Percentiles rank a stretch among this genome's conserved stretches.
These are phyloP conservation scores for Trypanosoma lewisi DNA, from an alignment of 208 protist species.

Conservation along the genomic window DNA sequence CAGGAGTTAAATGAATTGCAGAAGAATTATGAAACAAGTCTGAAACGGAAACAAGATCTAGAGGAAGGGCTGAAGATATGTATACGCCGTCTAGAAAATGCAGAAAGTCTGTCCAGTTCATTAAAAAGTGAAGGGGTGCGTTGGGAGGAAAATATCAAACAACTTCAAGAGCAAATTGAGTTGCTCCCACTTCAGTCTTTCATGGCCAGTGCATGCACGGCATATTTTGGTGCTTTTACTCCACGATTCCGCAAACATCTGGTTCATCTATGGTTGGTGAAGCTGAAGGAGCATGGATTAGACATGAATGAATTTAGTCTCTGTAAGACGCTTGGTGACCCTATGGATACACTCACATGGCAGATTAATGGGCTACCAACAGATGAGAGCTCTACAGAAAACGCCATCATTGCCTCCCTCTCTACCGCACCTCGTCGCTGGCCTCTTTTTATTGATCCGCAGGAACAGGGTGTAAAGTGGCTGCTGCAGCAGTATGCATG, in stretches of 20 bases:
- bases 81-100: conserved; percentile 90
- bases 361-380: conserved; percentile 95
- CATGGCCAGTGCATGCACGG: conserved; percentile 92
- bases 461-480: conserved; percentile 96
- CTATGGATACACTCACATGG: conserved; percentile 96
- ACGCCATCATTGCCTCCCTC: conserved; percentile 92
- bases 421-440: conserved; percentile 82
- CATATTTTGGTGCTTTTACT: conserved; percentile 96
- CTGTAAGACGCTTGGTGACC: conserved; percentile 86
- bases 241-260: conserved; percentile 89
- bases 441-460: conserved; percentile 96
- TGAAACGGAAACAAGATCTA: conserved; percentile 88
- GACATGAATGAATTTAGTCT: conserved; percentile 62
- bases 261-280: conserved; percentile 70
- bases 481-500: conserved; percentile 77
- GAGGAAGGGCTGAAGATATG: conserved; percentile 86
- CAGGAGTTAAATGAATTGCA: conserved; percentile 89
- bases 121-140: conserved; percentile 93
- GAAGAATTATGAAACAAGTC: conserved; percentile 83
- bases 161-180: conserved; percentile 61
- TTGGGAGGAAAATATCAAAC: conserved; percentile 91
- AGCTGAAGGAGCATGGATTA: conserved; percentile 49
- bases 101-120: conserved; percentile 93
- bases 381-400: conserved; percentile 96
- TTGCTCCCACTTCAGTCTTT: conserved; percentile 93